Percentiles rank a stretch among this genome's conserved stretches.
Evolutionary conservation across 768 basidiomycete genomes (phyloP).

Genomic region (Suillus hirtellus): DNA sequence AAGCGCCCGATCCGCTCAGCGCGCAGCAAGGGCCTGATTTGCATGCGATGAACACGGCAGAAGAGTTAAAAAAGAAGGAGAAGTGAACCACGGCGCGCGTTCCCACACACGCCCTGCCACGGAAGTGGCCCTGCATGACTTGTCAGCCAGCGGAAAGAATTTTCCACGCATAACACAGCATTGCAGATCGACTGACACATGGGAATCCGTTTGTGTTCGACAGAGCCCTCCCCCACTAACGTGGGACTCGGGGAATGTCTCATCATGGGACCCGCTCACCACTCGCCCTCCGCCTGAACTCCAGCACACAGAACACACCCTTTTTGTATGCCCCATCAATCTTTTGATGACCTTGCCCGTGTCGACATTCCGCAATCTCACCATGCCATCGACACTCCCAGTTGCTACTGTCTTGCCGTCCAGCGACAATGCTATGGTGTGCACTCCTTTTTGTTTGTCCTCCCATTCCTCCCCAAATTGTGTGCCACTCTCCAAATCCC

Average conservation of each 20-base stretch:
- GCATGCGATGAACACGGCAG: too few species aligned
- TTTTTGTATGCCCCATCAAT: not conserved
- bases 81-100: too few species aligned
- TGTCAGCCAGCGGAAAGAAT: too few species aligned
- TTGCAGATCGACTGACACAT: too few species aligned
- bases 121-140: too few species aligned
- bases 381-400: not conserved
- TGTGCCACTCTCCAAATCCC: not conserved
- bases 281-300: not conserved
- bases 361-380: not conserved
- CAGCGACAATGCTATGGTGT: not conserved
- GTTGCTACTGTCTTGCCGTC: not conserved
- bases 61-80: too few species aligned
- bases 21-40: too few species aligned
- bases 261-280: not conserved
- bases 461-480: not conserved
- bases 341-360: not conserved
- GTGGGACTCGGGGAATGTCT: not conserved
- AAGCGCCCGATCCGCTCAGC: too few species aligned
- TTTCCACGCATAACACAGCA: too few species aligned
- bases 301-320: not conserved
- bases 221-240: too few species aligned
- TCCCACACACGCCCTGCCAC: too few species aligned
- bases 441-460: not conserved
- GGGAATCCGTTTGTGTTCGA: too few species aligned